A percentile compares a stretch with the other conserved stretches of the same genome.
Conservation (phyloP, 2,329 filamentous ascomycete genomes). For the Ophiosphaerella narmari region DNA sequence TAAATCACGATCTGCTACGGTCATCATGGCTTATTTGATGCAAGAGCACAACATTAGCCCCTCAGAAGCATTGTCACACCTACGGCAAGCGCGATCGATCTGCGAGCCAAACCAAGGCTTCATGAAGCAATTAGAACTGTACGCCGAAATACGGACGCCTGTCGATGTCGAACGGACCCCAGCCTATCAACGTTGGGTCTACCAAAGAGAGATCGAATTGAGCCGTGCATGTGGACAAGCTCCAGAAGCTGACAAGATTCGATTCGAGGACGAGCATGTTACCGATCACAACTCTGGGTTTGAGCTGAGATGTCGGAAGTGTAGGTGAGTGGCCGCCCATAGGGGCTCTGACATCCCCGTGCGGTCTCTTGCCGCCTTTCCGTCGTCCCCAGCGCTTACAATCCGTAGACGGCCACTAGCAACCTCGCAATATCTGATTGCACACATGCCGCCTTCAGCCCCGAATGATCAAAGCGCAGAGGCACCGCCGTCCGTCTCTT, state of each 20-base stretch:
- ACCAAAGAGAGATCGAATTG: slow-evolving; percentile 66
- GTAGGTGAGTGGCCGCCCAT: slow-evolving; percentile 62
- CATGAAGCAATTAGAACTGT: slow-evolving; percentile 84
- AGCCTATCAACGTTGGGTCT: slow-evolving; percentile 79
- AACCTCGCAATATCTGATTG: slow-evolving; percentile 68
- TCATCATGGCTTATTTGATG: slow-evolving; percentile 84
- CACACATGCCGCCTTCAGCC: slow-evolving; percentile 57
- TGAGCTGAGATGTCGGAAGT: slow-evolving; percentile 88
- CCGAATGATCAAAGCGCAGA: slow-evolving; percentile 15
- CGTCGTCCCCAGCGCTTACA: slow-evolving; percentile 32
- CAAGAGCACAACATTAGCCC: slow-evolving; percentile 57
- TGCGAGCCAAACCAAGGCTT: slow-evolving; percentile 92
- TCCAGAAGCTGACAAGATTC: slow-evolving; percentile 73
- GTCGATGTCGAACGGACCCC: slow-evolving; percentile 70
- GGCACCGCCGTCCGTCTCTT: slow-evolving; percentile 11
- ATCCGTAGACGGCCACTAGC: slow-evolving; percentile 61
- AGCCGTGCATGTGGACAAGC: slow-evolving; percentile 76
- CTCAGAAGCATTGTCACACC: slow-evolving; percentile 69
- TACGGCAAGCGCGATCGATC: slow-evolving; percentile 73
- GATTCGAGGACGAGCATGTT: slow-evolving; percentile 75
- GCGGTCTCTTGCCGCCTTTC: slow-evolving; percentile 11
- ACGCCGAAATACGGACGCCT: slow-evolving; percentile 84
- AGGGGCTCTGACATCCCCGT: slow-evolving; percentile 8
- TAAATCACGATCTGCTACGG: slow-evolving; percentile 87
- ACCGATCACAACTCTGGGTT: slow-evolving; percentile 48